These are phyloP conservation scores for Alloteropsis angusta DNA, from an alignment of 202 grass and related monocot genomes.

Conservation along the genomic window DNA sequence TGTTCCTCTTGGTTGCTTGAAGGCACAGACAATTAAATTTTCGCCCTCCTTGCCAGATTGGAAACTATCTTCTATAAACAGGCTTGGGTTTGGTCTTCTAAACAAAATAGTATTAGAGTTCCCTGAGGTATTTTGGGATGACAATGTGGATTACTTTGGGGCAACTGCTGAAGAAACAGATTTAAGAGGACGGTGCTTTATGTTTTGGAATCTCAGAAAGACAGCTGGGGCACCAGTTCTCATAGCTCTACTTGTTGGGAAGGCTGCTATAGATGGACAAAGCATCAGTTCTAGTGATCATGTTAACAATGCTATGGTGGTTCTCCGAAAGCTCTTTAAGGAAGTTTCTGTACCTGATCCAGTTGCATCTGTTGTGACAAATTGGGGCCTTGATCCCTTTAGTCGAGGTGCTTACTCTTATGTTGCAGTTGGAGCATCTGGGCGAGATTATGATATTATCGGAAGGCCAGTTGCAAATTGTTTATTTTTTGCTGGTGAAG, in stretches of 20 bases:
- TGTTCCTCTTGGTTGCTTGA: conserved; percentile 94
- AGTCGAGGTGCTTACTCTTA: conserved; percentile 95
- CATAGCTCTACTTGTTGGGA: conserved; percentile 86
- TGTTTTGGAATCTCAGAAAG: conserved; percentile 99
- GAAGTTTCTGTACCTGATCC: conserved; percentile 78
- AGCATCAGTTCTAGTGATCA: conserved; percentile 56
- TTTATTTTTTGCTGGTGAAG: conserved; percentile 97
- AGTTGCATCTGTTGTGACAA: conserved; percentile 87
- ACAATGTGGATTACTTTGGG: conserved; percentile 94
- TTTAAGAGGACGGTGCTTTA: conserved; percentile 90
- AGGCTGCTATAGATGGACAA: conserved; percentile 85
- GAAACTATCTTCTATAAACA: conserved; percentile 77
- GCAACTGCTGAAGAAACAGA: conserved; percentile 87
- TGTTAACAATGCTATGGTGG: conserved; percentile 72
- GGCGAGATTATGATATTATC: conserved; percentile 89
- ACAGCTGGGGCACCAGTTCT: conserved; percentile 81
- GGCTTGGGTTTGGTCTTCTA: conserved; percentile 87
- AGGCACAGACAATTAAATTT: conserved; percentile 80
- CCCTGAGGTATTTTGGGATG: conserved; percentile 91
- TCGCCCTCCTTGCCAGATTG: conserved; percentile 85
- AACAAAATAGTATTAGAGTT: conserved; percentile 98
- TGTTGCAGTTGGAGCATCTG: conserved; percentile 88
- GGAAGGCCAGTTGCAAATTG: conserved; percentile 83
- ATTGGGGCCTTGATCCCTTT: conserved; percentile 95
- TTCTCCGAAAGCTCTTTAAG: conserved; percentile 89